phyloP scores from a whole-genome alignment of 257 asterid species.

The Solanum rostratum region DNA sequence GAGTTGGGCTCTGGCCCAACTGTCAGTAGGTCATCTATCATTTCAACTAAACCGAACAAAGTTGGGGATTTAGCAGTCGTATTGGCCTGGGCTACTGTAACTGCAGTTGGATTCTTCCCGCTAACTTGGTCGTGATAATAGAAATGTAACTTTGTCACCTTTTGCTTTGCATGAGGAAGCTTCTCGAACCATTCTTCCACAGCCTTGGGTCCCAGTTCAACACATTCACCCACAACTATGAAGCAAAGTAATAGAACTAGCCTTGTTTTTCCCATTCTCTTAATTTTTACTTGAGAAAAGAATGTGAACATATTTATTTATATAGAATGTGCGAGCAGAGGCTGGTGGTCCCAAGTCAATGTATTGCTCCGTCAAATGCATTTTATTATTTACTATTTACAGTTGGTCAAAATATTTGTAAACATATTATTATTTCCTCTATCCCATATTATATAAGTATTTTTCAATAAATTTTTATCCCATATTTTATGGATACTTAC shows the following conservation, averaged over 20 bases:
- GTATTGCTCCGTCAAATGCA: no score
- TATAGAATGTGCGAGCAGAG: not conserved
- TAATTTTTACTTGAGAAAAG: not conserved
- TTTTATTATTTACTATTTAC: no score
- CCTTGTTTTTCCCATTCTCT: not conserved
- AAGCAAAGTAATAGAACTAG: not conserved
- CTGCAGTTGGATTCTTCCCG: constrained; percentile 8
- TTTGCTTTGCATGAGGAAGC: constrained; percentile 11
- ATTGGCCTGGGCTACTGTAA: constrained; percentile 7
- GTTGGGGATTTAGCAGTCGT: constrained; percentile 10
- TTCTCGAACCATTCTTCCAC: constrained; percentile 17
- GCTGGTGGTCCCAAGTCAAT: not conserved
- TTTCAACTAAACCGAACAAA: constrained; percentile 5
- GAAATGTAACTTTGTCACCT: constrained; percentile 18
- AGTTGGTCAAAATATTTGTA: no score
- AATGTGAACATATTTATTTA: not conserved
- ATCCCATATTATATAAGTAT: no score
- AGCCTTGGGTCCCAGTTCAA: constrained; percentile 5
- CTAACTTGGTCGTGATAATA: constrained; percentile 27
- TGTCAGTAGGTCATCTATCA: constrained; percentile 20
- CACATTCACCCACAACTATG: not conserved
- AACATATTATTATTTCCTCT: no score
- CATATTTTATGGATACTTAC: no score
- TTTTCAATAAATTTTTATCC: no score
- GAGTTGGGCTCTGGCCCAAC: constrained; percentile 9